Evolutionary conservation across 2,329 filamentous ascomycete genomes (phyloP), one percentile per base, ranked within the genome.

Genomic region (Botrytis pseudocinerea): DNA sequence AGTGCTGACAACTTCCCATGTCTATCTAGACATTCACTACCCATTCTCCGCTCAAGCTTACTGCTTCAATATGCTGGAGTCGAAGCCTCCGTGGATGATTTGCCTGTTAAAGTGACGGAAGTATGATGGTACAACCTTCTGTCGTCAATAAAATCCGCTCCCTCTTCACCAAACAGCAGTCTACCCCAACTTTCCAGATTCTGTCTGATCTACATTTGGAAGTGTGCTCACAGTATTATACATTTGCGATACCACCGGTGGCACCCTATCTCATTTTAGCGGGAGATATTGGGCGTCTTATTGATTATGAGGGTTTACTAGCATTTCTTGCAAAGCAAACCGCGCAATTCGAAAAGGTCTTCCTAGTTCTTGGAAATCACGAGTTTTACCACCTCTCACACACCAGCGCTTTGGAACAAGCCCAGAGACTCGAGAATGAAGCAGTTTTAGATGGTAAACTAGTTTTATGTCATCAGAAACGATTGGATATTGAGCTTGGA

Each of bases 341-440:
- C 5, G 70, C 62, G 1, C 79, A 82, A 12, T 86, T 85, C 75
- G 72, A 81, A 63, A 76, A 79, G 12, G 83, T 87, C 35, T 83
- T 86, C 72, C 82, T 84, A 51, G 76, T 86, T 0, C 77, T 84
- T 10, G 85, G 85, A 2, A 87, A 87, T 74, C 84, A 87, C 76
- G 85, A 87, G 75, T 82, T 85, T 3, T 85, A 84, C 74, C 72
- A 80, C 44, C 79, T 78, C 54, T 80, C 69, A 63, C 82, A 81
- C 80, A 28, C 44, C 3, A 75, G 78, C 2, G 78, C 76, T 10
- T 78, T 76, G 51, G 71, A 74, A 42, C 46, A 59, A 63, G 73
- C 73, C 1, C 68, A 16, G 65, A 71, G 69, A 28, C 73, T 75
- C 7, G 73, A 74, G 51, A n/a, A 20, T 2, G 74, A 75, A 57